Evolutionary conservation across 2,329 filamentous ascomycete genomes (phyloP).

Genomic region (Metarhizium anisopliae): DNA sequence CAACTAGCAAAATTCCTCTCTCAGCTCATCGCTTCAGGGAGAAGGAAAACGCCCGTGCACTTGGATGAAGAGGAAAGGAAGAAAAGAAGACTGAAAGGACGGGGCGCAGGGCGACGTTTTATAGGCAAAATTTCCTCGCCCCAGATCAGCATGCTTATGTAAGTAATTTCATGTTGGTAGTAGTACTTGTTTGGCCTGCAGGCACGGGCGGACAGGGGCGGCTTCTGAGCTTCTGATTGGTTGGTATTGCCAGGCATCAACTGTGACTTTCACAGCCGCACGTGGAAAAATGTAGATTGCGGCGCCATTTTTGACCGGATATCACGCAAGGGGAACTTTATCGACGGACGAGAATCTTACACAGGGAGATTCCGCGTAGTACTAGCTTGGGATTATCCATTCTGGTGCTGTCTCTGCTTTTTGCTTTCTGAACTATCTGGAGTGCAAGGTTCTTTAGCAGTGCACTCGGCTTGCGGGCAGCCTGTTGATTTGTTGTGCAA

Average conservation of each 20-base stretch:
- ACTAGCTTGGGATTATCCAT: no score
- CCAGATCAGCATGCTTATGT: slow-evolving; percentile 5
- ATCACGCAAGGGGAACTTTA: no score
- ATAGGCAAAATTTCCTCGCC: slow-evolving; percentile 14
- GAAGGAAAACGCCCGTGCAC: slow-evolving; percentile 60
- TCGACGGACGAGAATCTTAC: no score
- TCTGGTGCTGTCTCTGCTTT: no score
- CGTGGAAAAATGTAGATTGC: no score
- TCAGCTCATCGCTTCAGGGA: slow-evolving; percentile 56
- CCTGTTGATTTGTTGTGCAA: not conserved
- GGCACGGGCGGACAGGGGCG: not conserved
- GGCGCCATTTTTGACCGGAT: no score
- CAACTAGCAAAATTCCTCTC: slow-evolving; percentile 85
- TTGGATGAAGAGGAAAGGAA: slow-evolving; percentile 42
- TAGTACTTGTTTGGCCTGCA: not conserved
- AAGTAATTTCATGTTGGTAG: not conserved
- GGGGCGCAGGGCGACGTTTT: slow-evolving; percentile 19
- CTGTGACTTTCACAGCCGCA: not conserved
- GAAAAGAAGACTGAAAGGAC: slow-evolving; percentile 23
- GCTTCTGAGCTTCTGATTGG: not conserved
- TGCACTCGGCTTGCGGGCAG: not conserved
- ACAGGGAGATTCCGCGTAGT: no score
- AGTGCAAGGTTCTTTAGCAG: no score
- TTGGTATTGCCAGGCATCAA: not conserved
- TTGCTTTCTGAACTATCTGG: no score